Evolutionary conservation across 1,284 basidiomycete genomes (phyloP).

Genomic region (Malassezia psittaci): DNA sequence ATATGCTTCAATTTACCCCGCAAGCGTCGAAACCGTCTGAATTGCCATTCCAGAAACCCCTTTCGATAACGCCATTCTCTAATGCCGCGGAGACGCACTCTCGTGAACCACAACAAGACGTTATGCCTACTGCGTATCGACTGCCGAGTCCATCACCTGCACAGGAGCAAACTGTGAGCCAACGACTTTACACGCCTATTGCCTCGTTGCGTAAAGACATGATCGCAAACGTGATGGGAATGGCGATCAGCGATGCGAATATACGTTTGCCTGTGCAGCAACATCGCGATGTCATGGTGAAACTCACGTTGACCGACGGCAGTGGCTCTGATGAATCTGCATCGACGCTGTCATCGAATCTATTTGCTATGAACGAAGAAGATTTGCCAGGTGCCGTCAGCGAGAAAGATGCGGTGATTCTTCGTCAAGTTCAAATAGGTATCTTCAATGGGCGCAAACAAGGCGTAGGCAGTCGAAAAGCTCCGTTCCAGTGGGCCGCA

Average conservation of each 20-base stretch:
- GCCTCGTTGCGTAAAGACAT: slow-evolving; percentile 20
- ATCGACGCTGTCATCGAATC: slow-evolving; percentile 2
- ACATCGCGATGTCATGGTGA: background rate
- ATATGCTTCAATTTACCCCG: background rate
- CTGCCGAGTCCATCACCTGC: background rate
- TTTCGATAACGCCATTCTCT: too few relatives aligned
- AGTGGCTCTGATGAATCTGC: background rate
- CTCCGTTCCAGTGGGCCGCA: slow-evolving; percentile 4
- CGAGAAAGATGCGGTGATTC: slow-evolving; percentile 8
- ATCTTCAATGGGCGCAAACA: slow-evolving; percentile 4
- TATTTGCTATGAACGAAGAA: slow-evolving; percentile 7
- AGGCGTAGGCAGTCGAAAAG: background rate
- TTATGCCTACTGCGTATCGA: background rate
- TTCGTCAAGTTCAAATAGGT: slow-evolving; percentile 12
- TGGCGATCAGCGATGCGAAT: slow-evolving; percentile 20
- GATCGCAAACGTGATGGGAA: slow-evolving; percentile 25
- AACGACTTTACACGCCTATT: slow-evolving; percentile 22
- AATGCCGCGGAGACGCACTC: too few relatives aligned
- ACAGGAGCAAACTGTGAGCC: background rate
- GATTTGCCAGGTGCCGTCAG: slow-evolving; percentile 1
- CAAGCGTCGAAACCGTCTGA: background rate
- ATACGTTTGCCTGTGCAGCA: slow-evolving; percentile 20
- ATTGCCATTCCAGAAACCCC: too few relatives aligned
- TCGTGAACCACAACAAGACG: too few relatives aligned
- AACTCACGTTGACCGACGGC: slow-evolving; percentile 1